Percentiles rank a stretch among this genome's conserved stretches.
Conservation (phyloP, 1,284 basidiomycete species). For the Moesziomyces globuligerus region DNA sequence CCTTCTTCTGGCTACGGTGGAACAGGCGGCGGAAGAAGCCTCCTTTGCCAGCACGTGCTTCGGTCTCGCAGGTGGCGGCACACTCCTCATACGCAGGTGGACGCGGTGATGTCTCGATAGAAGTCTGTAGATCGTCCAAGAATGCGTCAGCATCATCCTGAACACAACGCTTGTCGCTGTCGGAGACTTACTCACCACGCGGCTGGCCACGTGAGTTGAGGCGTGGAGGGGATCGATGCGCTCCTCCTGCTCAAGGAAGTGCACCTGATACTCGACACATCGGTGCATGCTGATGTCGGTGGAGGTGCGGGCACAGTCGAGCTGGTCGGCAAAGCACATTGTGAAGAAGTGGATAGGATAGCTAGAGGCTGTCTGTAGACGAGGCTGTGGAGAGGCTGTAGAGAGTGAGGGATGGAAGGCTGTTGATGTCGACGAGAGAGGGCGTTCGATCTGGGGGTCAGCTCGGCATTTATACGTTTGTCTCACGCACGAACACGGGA, state of each 20-base stretch:
- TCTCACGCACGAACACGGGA: too few relatives aligned
- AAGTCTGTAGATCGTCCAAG: background rate
- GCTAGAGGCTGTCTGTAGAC: background rate
- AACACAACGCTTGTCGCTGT: background rate
- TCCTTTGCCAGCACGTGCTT: conserved; percentile 6
- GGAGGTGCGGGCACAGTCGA: conserved; percentile 4
- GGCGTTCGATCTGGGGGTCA: background rate
- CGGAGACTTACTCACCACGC: background rate
- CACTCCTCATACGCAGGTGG: conserved; percentile 25
- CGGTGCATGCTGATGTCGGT: conserved; percentile 1
- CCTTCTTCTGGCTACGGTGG: conserved; percentile 18
- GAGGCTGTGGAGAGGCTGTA: background rate
- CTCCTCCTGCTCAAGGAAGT: conserved; percentile 12
- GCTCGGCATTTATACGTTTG: background rate
- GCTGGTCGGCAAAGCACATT: conserved; percentile 31
- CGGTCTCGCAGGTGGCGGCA: background rate
- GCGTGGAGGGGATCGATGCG: background rate
- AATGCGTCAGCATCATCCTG: background rate
- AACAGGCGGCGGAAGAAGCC: conserved; percentile 31
- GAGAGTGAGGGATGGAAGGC: background rate
- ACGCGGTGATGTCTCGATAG: background rate
- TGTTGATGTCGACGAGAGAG: background rate
- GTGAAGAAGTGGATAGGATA: background rate
- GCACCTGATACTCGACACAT: conserved; percentile 14
- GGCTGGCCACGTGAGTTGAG: background rate